These are phyloP conservation scores for Rhynchospora pubera DNA, from an alignment of 176 grass and related monocot genomes.

Conservation along the genomic window DNA sequence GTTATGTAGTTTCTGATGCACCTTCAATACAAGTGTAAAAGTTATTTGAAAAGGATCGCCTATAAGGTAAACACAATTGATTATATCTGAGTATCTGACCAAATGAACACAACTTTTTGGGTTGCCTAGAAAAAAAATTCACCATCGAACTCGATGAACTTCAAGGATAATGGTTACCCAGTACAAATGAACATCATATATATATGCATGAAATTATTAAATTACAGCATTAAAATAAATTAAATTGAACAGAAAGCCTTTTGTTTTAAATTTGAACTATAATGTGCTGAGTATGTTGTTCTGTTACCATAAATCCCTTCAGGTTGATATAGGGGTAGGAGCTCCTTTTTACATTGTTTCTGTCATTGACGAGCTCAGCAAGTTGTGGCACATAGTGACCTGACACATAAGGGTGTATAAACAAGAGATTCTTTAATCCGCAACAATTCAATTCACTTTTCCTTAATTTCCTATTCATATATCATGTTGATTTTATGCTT, in stretches of 20 bases:
- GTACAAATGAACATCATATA: background rate
- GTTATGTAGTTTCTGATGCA: too few relatives aligned
- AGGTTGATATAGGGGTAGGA: slow-evolving; percentile 46
- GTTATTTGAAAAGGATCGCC: background rate
- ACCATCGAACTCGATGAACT: background rate
- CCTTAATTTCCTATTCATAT: background rate
- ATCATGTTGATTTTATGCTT: background rate
- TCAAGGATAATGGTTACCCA: background rate
- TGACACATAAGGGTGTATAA: slow-evolving; percentile 24
- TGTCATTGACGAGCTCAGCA: slow-evolving; percentile 58
- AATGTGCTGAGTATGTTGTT: background rate
- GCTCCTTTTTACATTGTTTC: slow-evolving; percentile 36
- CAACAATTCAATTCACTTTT: background rate
- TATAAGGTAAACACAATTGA: background rate
- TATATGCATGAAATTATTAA: too few relatives aligned
- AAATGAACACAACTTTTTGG: background rate
- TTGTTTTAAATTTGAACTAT: background rate
- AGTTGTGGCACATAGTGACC: slow-evolving; percentile 89
- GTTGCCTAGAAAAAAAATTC: background rate
- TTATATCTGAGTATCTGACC: background rate
- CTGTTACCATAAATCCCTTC: slow-evolving; percentile 80
- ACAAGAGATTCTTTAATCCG: background rate
- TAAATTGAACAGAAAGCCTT: too few relatives aligned
- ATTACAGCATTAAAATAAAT: background rate
- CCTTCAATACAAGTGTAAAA: background rate